These are phyloP conservation scores for Oropetium thomaeum DNA, from an alignment of 176 grass and related monocot species.

Conservation along the genomic window DNA sequence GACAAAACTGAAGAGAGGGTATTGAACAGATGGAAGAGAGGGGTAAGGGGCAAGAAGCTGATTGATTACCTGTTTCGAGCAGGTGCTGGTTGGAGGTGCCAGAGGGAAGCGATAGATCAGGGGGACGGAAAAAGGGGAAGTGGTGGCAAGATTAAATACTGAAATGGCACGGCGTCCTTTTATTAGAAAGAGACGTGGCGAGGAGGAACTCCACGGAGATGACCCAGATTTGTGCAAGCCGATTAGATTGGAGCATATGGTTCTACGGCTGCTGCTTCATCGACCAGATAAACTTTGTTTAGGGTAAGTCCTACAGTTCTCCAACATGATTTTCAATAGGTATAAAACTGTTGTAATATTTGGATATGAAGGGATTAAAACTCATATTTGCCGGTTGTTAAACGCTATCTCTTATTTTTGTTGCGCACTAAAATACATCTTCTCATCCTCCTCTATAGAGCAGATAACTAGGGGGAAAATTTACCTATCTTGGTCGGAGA, in stretches of 20 bases:
- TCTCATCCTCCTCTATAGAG: too few relatives aligned
- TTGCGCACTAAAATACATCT: too few relatives aligned
- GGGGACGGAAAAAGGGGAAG: slow-evolving; percentile 21
- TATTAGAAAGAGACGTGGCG: slow-evolving; percentile 52
- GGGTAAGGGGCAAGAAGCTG: neutral
- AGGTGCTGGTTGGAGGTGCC: neutral
- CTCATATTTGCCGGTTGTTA: too few relatives aligned
- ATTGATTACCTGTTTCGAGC: slow-evolving; percentile 33
- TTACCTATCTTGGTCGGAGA: too few relatives aligned
- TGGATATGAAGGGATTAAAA: too few relatives aligned
- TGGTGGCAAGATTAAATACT: slow-evolving; percentile 36
- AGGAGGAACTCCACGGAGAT: slow-evolving; percentile 31
- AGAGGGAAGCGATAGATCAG: neutral
- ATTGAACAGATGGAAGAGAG: neutral
- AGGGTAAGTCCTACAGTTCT: too few relatives aligned
- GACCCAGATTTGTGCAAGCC: neutral
- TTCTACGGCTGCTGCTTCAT: neutral
- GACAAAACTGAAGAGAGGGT: neutral
- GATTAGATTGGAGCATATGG: neutral
- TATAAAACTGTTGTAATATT: too few relatives aligned
- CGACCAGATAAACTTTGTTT: neutral
- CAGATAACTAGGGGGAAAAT: too few relatives aligned
- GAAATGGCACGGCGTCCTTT: slow-evolving; percentile 34
- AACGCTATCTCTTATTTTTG: too few relatives aligned
- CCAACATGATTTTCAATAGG: too few relatives aligned